Percentiles rank a stretch among this genome's conserved stretches.
Evolutionary conservation across 2,329 filamentous ascomycete genomes (phyloP).

Genomic region (Xylariaceae sp.): DNA sequence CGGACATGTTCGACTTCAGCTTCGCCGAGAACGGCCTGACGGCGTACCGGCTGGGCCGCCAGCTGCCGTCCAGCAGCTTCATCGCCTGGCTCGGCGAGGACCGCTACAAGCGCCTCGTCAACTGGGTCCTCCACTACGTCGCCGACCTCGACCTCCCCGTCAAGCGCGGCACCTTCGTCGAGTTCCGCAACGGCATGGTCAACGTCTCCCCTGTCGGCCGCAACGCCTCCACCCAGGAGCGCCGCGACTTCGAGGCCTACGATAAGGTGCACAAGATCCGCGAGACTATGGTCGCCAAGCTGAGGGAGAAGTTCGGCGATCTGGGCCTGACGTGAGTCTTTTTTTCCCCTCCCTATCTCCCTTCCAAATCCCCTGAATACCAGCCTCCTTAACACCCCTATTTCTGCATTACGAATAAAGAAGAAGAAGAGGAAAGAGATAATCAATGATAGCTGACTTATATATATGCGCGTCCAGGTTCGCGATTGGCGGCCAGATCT

Average conservation of each 20-base stretch:
- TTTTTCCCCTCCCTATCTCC: no score
- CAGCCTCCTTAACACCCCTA: no score
- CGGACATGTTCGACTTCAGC: slow-evolving; percentile 92
- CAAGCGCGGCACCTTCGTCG: slow-evolving; percentile 83
- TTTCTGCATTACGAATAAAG: no score
- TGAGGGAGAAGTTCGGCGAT: slow-evolving; percentile 82
- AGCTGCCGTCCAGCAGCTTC: slow-evolving; percentile 80
- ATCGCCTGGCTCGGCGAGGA: slow-evolving; percentile 88
- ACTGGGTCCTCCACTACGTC: slow-evolving; percentile 78
- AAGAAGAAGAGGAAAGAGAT: slow-evolving; percentile 6
- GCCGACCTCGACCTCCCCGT: slow-evolving; percentile 82
- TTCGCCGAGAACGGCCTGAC: slow-evolving; percentile 97
- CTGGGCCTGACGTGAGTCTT: slow-evolving; percentile 76
- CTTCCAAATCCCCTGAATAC: no score
- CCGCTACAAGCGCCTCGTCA: slow-evolving; percentile 76
- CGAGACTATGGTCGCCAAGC: slow-evolving; percentile 71
- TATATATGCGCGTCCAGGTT: slow-evolving; percentile 56
- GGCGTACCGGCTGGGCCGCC: slow-evolving; percentile 80
- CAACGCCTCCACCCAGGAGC: slow-evolving; percentile 80
- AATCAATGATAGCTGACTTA: background rate
- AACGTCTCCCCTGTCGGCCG: slow-evolving; percentile 83
- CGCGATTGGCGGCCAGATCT: slow-evolving; percentile 96
- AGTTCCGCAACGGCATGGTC: slow-evolving; percentile 92
- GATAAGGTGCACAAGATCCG: slow-evolving; percentile 79
- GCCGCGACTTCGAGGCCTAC: slow-evolving; percentile 79